Conservation (phyloP, 345 rosid species). For the Trapa incisa region DNA sequence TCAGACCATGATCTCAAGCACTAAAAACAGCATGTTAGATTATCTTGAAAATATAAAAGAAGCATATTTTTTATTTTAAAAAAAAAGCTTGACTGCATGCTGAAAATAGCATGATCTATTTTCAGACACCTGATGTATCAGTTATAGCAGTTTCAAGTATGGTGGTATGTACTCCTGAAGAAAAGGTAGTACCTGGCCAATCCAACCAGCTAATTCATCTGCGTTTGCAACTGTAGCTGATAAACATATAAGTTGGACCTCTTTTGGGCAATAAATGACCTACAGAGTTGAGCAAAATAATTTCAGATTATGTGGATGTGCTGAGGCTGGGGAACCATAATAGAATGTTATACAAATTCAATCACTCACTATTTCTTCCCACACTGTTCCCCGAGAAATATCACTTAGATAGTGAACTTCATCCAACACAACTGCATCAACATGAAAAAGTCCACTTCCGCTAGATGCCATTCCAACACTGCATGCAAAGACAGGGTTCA, state of each 20-base stretch:
- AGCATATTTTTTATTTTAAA: background rate
- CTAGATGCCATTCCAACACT: slow-evolving; percentile 90
- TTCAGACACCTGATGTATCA: background rate
- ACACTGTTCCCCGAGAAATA: slow-evolving; percentile 88
- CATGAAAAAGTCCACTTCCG: slow-evolving; percentile 71
- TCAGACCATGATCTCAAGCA: background rate
- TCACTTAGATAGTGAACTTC: slow-evolving; percentile 98
- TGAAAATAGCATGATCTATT: background rate
- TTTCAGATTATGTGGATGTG: background rate
- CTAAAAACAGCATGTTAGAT: background rate
- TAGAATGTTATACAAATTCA: background rate
- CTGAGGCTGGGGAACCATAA: background rate
- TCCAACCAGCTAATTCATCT: slow-evolving; percentile 95
- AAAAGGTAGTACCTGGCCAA: slow-evolving; percentile 49
- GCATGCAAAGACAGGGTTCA: slow-evolving; percentile 16
- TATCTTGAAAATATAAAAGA: background rate
- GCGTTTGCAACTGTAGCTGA: slow-evolving; percentile 97
- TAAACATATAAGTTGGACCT: slow-evolving; percentile 78
- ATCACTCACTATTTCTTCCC: slow-evolving; percentile 84
- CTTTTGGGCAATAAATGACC: slow-evolving; percentile 90
- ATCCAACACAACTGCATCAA: slow-evolving; percentile 84
- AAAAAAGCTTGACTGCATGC: background rate
- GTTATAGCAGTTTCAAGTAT: background rate
- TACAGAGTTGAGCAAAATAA: slow-evolving; percentile 10
- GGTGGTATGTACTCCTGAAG: background rate